phyloP scores from a whole-genome alignment of 176 grass and related monocot species.

The Carex kokanica region DNA sequence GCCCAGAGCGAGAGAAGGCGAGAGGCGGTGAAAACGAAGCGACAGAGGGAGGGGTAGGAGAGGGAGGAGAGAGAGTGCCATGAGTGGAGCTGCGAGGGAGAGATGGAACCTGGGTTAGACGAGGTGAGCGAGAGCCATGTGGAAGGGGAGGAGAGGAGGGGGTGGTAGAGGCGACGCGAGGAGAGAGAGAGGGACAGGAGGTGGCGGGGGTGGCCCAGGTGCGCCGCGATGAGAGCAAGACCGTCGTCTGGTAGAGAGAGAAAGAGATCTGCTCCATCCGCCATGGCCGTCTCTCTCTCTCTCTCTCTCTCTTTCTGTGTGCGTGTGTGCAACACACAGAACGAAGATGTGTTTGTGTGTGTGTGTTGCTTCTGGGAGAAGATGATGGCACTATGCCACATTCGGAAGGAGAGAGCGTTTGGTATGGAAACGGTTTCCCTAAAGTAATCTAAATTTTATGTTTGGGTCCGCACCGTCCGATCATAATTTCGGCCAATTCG shows the following conservation, averaged over 20 bases:
- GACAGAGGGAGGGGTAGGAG: slow-evolving; percentile 49
- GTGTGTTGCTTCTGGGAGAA: not conserved
- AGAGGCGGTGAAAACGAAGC: slow-evolving; percentile 61
- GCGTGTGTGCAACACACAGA: not conserved
- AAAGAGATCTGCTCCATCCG: slow-evolving; percentile 54
- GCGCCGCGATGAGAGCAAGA: slow-evolving; percentile 53
- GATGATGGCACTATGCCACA: not conserved
- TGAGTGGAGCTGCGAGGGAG: slow-evolving; percentile 27
- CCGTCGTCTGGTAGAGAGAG: slow-evolving; percentile 70
- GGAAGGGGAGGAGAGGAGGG: slow-evolving; percentile 40
- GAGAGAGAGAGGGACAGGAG: slow-evolving; percentile 47
- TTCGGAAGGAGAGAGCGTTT: not conserved
- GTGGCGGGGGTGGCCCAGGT: slow-evolving; percentile 48
- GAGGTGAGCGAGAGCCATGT: slow-evolving; percentile 65
- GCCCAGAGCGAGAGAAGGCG: slow-evolving; percentile 66
- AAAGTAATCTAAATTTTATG: no score
- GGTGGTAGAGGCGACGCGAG: slow-evolving; percentile 49
- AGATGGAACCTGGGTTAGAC: slow-evolving; percentile 30
- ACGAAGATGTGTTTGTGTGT: not conserved
- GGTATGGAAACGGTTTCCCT: no score
- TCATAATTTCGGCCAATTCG: no score
- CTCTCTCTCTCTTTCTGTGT: not conserved
- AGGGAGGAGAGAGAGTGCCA: slow-evolving; percentile 28
- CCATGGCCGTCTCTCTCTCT: not conserved
- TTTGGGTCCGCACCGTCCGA: no score